Conservation (phyloP, 2,329 filamentous ascomycete genomes). For the Cryphonectria parasitica region DNA sequence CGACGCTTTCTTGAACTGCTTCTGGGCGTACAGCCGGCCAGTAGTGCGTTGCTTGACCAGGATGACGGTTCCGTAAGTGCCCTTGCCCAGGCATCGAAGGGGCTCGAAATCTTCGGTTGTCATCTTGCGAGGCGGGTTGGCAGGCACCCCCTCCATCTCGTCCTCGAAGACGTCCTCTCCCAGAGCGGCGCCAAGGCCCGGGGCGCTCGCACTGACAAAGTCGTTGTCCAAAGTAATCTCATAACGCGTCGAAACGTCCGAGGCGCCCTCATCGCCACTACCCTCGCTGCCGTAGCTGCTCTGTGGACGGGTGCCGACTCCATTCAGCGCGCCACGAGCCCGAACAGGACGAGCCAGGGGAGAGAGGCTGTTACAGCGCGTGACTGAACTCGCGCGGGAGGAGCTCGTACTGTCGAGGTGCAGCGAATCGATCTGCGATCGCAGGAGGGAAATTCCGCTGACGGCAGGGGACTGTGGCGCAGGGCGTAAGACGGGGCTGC, state of each 20-base stretch:
- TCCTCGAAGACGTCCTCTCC: slow-evolving; percentile 40
- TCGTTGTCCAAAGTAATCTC: slow-evolving; percentile 84
- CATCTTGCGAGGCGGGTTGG: slow-evolving; percentile 74
- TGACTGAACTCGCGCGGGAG: slow-evolving; percentile 57
- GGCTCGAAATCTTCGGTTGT: slow-evolving; percentile 87
- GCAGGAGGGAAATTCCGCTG: slow-evolving; percentile 81
- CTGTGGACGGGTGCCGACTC: slow-evolving; percentile 58
- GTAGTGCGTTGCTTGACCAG: slow-evolving; percentile 89
- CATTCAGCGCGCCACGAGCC: slow-evolving; percentile 35
- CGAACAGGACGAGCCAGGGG: slow-evolving; percentile 33
- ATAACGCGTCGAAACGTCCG: slow-evolving; percentile 76
- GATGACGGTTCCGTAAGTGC: slow-evolving; percentile 92
- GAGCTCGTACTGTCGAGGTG: slow-evolving; percentile 58
- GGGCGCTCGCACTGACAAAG: slow-evolving; percentile 72
- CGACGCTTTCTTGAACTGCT: slow-evolving; percentile 97
- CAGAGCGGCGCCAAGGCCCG: slow-evolving; percentile 40
- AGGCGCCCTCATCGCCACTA: slow-evolving; percentile 68
- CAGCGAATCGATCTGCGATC: slow-evolving; percentile 78
- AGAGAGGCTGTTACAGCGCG: slow-evolving; percentile 52
- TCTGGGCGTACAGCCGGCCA: slow-evolving; percentile 92
- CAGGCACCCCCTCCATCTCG: slow-evolving; percentile 57
- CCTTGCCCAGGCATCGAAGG: slow-evolving; percentile 91
- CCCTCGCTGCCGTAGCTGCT: slow-evolving; percentile 47
- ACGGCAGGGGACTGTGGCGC: slow-evolving; percentile 54
- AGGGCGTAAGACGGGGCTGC: slow-evolving; percentile 61